These are phyloP conservation scores for Zygosaccharomyces gambellarensis DNA, from an alignment of 805 yeast genomes.

Conservation along the genomic window DNA sequence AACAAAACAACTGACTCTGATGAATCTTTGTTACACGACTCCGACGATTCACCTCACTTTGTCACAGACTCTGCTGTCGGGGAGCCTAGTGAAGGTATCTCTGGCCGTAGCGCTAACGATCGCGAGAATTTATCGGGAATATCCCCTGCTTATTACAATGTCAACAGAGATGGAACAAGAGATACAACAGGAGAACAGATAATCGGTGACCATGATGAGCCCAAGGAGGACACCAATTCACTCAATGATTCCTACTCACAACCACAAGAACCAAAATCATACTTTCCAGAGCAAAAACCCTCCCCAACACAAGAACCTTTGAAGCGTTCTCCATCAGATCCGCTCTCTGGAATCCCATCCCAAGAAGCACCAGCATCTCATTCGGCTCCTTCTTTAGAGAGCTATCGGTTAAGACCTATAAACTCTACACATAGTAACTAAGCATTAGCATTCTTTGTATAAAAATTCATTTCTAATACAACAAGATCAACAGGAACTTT, in stretches of 20 bases:
- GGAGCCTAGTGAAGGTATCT: background rate
- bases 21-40: conserved; percentile 6
- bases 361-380: background rate
- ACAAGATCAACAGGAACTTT: background rate
- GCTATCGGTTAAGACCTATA: background rate
- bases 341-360: background rate
- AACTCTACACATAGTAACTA: background rate
- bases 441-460: background rate
- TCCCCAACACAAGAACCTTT: background rate
- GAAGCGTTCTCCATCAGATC: background rate
- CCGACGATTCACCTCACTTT: background rate
- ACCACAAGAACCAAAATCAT: conserved; percentile 2
- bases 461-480: background rate
- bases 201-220: background rate
- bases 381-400: background rate
- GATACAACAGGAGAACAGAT: background rate
- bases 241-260: conserved; percentile 1
- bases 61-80: too few relatives aligned
- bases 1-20: conserved; percentile 5
- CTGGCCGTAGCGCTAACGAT: background rate
- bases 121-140: background rate
- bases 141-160: background rate
- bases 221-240: conserved; percentile 1
- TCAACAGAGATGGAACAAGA: background rate
- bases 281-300: background rate